Conservation (phyloP, 2,329 filamentous ascomycete species). For the Scedosporium aurantiacum region DNA sequence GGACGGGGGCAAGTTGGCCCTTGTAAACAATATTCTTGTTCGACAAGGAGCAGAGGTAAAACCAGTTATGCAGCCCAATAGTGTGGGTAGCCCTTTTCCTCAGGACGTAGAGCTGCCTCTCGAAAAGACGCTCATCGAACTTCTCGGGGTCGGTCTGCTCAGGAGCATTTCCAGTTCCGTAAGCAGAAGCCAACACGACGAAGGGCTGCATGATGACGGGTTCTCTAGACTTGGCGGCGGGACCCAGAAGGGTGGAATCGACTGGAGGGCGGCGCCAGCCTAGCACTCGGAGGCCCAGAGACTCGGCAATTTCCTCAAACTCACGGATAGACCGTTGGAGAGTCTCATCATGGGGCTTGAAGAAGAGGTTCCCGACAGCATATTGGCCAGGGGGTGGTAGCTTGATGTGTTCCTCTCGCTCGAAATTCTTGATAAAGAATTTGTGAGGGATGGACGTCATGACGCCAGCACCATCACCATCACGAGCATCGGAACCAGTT, state of each 20-base stretch:
- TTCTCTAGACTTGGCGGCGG: conserved; percentile 86
- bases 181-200: conserved; percentile 75
- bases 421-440: conserved; percentile 98
- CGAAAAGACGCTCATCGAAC: conserved; percentile 79
- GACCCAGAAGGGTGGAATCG: conserved; percentile 86
- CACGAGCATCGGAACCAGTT: conserved; percentile 92
- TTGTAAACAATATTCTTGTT: conserved; percentile 99
- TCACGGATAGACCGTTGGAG: conserved; percentile 81
- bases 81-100: conserved; percentile 92
- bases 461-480: conserved; percentile 95
- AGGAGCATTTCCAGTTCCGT: conserved; percentile 70
- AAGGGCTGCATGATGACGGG: conserved; percentile 93
- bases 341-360: conserved; percentile 89
- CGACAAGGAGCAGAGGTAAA: conserved; percentile 91
- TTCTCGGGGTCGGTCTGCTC: conserved; percentile 65
- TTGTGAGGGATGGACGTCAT: conserved; percentile 99
- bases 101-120: conserved; percentile 86
- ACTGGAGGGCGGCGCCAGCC: conserved; percentile 94
- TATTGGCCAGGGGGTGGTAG: conserved; percentile 86
- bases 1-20: conserved; percentile 83
- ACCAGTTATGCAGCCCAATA: conserved; percentile 95
- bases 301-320: conserved; percentile 88
- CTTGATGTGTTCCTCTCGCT: conserved; percentile 76
- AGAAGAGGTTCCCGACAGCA: conserved; percentile 94
- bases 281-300: conserved; percentile 76